Conservation (phyloP, 768 basidiomycete species). For the Tulasnella sp. region DNA sequence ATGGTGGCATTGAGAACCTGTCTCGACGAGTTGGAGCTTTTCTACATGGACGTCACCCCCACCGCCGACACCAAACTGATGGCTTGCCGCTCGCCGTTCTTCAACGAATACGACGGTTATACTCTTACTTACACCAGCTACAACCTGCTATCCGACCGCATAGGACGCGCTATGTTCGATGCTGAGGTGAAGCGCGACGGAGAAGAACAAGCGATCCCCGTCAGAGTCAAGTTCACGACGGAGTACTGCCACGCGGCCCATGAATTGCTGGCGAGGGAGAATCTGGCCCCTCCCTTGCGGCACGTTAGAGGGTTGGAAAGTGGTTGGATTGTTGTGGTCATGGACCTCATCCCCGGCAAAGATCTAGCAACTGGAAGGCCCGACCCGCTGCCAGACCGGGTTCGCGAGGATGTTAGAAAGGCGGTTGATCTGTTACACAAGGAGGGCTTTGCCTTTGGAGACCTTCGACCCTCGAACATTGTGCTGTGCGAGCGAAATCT, state of each 20-base stretch:
- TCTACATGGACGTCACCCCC: neutral
- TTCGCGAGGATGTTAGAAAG: neutral
- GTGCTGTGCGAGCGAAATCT: neutral
- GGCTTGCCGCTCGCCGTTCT: neutral
- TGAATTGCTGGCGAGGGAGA: slow-evolving; percentile 1
- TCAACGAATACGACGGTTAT: neutral
- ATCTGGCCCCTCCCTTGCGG: neutral
- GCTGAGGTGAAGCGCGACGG: neutral
- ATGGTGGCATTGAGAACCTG: slow-evolving; percentile 13
- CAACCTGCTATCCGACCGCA: neutral
- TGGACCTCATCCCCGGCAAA: neutral
- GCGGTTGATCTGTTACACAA: neutral
- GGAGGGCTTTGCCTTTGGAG: neutral
- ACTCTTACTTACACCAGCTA: slow-evolving; percentile 2
- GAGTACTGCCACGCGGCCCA: slow-evolving; percentile 3
- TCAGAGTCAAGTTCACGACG: slow-evolving; percentile 16
- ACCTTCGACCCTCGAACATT: neutral
- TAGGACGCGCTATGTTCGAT: slow-evolving; percentile 6
- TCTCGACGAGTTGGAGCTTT: neutral
- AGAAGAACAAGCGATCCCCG: neutral
- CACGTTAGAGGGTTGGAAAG: neutral
- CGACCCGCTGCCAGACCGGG: neutral
- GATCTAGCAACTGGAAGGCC: neutral
- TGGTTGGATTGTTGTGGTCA: slow-evolving; percentile 1
- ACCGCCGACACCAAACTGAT: neutral